A percentile compares a stretch with the other conserved stretches of the same genome.
Evolutionary conservation across 805 yeast species (phyloP).

Genomic region (Blastobotrys robertii): DNA sequence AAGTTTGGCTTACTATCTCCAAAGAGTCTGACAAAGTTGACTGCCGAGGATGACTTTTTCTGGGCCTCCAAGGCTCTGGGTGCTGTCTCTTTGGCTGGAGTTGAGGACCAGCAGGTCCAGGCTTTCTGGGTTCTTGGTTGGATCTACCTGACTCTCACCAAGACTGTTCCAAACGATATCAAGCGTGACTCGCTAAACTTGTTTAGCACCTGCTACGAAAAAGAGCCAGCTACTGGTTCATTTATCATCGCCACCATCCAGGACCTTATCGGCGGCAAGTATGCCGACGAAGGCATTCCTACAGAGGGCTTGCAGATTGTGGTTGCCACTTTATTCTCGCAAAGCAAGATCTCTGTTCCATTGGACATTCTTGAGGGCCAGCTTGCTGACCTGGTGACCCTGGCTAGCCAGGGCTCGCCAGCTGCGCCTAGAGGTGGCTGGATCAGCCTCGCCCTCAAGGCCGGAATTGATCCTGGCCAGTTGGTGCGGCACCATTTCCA

Average conservation of each 20-base stretch:
- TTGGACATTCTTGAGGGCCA: conserved; percentile 8
- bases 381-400: conserved; percentile 21
- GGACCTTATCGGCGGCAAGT: neutral
- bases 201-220: conserved; percentile 1
- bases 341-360: neutral
- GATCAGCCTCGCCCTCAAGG: conserved; percentile 62
- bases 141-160: neutral
- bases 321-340: neutral
- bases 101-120: neutral
- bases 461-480: conserved; percentile 53
- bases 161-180: neutral
- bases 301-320: neutral
- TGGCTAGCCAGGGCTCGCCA: conserved; percentile 35
- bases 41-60: conserved; percentile 8
- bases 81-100: neutral
- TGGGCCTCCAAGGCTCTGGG: conserved; percentile 8
- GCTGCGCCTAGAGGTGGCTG: conserved; percentile 48
- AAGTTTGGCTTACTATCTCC: neutral
- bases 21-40: conserved; percentile 7
- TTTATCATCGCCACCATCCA: conserved; percentile 1
- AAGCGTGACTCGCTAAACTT: neutral
- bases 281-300: neutral
- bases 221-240: conserved; percentile 1
- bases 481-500: conserved; percentile 31
- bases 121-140: neutral